Evolutionary conservation across 2,329 filamentous ascomycete genomes (phyloP), one percentile per base, ranked within the genome.

Genomic region (Cordyceps pruinosa): DNA sequence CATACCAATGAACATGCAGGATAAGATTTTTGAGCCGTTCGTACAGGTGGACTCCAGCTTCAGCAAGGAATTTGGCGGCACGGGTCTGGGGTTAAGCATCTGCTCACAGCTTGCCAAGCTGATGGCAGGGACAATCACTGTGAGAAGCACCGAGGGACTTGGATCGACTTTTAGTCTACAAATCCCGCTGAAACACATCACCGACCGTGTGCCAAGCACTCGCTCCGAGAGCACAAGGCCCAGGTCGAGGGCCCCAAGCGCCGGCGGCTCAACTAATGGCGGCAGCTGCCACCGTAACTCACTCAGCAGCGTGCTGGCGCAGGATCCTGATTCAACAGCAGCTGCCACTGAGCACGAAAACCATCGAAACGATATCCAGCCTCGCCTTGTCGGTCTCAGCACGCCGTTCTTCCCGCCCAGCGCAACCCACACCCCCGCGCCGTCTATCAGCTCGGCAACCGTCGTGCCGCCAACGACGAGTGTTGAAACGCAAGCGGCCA

Each of bases 1-100:
- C 28, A 96, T 96, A 57, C 84, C 90, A 0, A 81, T 85, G 7
- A 75, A 87, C 61, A 82, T 95, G 70, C 90, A 91, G 64, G 78
- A 89, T 57, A 86, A 86, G 63, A 90, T 97, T 10, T 97, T 97
- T 68, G 92, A 96, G 69, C 92, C 92, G 0, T 97, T 97, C 66
- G 89, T 96, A 0, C 92, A 97, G 70, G 92, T 89, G n/a, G 91
- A 96, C 67, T 75, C 94, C 1, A 89, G 90, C 1, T 74, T 97
- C 17, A 95, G 88, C 74, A 95, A 90, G 70, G 94, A 94, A 66
- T 95, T 87, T 67, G 90, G 90, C 19, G 92, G 92, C 17, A 96
- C 92, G 1, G 92, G 92, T 4, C 75, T 96, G 2, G 92, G 92
- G 2, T 71, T 97, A 56, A 93, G 88, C 66, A 97, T 97, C 65